Conservation (phyloP, 2,329 filamentous ascomycete genomes). For the Allantophomopsis lycopodina region DNA sequence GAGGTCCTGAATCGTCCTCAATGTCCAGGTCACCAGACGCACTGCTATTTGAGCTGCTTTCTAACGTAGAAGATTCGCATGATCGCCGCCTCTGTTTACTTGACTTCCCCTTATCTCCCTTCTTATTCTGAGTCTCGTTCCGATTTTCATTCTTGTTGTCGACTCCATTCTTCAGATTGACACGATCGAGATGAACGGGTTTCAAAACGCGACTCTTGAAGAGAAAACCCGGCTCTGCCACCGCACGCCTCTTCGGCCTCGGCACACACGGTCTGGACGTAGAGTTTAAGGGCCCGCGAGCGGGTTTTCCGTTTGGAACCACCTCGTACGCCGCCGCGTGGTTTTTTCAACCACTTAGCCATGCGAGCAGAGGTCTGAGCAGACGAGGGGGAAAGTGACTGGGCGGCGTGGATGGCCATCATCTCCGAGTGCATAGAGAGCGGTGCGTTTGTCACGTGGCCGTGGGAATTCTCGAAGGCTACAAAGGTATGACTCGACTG, state of each 20-base stretch:
- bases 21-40: no score
- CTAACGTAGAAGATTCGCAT: no score
- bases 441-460: constrained; percentile 24
- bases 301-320: constrained; percentile 29
- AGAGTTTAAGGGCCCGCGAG: constrained; percentile 26
- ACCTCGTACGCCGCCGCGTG: constrained; percentile 31
- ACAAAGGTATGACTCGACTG: no score
- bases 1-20: no score
- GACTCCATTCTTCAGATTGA: constrained; percentile 6
- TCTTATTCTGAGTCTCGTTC: constrained; percentile 14
- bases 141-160: constrained; percentile 10
- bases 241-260: constrained; percentile 13
- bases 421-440: constrained; percentile 40
- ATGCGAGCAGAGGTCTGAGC: constrained; percentile 18
- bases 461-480: no score
- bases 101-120: constrained; percentile 3
- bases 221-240: constrained; percentile 19
- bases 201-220: constrained; percentile 33
- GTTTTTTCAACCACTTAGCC: constrained; percentile 30
- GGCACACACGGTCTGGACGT: constrained; percentile 28
- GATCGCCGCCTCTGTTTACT: no score
- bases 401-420: constrained; percentile 38
- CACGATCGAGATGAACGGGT: constrained; percentile 24
- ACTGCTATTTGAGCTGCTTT: no score
- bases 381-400: constrained; percentile 27